Conservation (phyloP, 2,329 filamentous ascomycete genomes). For the Arthrocladium fulminans region DNA sequence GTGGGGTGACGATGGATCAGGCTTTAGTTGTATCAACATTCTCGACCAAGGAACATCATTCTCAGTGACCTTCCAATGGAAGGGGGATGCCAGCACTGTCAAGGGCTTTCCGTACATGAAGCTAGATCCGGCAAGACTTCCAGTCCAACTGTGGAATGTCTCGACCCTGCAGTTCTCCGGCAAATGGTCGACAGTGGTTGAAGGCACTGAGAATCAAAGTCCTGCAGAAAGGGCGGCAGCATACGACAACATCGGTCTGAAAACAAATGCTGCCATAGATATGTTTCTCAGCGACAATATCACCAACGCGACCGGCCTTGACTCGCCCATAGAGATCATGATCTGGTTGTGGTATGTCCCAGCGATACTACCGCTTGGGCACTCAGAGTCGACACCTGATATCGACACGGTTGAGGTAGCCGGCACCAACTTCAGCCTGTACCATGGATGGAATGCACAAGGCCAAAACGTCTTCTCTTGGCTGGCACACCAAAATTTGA, state of each 20-base stretch:
- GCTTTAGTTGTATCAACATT: constrained; percentile 11
- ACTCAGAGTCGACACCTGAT: constrained; percentile 12
- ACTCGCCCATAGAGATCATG: constrained; percentile 15
- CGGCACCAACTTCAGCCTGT: constrained; percentile 13
- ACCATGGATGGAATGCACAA: constrained; percentile 15
- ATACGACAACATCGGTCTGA: constrained; percentile 12
- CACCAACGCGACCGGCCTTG: constrained; percentile 10
- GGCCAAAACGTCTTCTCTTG: constrained; percentile 17
- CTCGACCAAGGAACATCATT: constrained; percentile 9
- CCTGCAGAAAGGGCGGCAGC: constrained; percentile 8
- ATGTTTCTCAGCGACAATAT: constrained; percentile 14
- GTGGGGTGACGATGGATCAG: constrained; percentile 13
- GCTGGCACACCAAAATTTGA: constrained; percentile 14
- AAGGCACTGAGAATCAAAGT: constrained; percentile 9
- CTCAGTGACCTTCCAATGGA: constrained; percentile 13
- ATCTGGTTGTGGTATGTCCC: constrained; percentile 15
- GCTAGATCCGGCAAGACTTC: constrained; percentile 9
- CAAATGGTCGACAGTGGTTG: constrained; percentile 9
- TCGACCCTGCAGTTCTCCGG: constrained; percentile 12
- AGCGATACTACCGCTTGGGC: constrained; percentile 11
- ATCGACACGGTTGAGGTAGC: constrained; percentile 11
- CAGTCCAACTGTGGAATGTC: constrained; percentile 15
- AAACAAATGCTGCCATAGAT: constrained; percentile 13
- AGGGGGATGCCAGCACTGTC: constrained; percentile 11
- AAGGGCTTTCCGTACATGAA: constrained; percentile 15